A percentile compares a stretch with the other conserved stretches of the same genome.
Evolutionary conservation across 2,329 filamentous ascomycete genomes (phyloP).

Genomic region (Colletotrichum cereale): DNA sequence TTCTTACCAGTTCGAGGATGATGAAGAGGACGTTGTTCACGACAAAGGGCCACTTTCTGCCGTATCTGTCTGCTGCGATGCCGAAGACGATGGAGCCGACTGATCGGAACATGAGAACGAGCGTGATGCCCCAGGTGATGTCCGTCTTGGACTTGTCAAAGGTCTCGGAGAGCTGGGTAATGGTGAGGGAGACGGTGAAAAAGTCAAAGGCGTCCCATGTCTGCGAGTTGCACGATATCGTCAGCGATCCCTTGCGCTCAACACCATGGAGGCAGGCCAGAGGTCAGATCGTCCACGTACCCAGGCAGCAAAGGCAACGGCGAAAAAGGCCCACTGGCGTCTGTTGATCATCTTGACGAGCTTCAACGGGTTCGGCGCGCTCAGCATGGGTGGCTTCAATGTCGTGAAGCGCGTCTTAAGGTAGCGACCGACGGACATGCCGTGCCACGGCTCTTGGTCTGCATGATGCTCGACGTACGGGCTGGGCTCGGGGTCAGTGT

Average conservation of each 20-base stretch:
- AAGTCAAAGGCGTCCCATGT: constrained; percentile 76
- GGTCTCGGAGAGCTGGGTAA: constrained; percentile 63
- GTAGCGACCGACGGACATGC: constrained; percentile 63
- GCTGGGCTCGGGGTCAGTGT: constrained; percentile 4
- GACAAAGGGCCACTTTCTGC: constrained; percentile 79
- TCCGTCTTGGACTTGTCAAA: constrained; percentile 68
- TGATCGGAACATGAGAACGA: constrained; percentile 72
- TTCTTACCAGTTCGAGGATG: constrained; percentile 74
- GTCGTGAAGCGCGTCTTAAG: constrained; percentile 64
- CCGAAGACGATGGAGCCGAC: constrained; percentile 68
- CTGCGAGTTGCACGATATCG: constrained; percentile 49
- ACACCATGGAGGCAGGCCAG: background rate
- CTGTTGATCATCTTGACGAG: constrained; percentile 62
- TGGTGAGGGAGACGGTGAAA: constrained; percentile 72
- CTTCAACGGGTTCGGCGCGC: constrained; percentile 65
- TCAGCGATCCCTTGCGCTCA: background rate
- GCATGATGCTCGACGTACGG: constrained; percentile 14
- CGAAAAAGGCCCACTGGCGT: constrained; percentile 68
- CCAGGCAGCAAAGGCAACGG: constrained; percentile 68
- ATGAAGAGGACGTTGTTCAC: constrained; percentile 81
- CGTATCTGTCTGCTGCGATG: constrained; percentile 67
- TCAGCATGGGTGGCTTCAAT: constrained; percentile 69
- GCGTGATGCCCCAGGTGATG: constrained; percentile 74
- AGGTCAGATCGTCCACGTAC: constrained; percentile 49
- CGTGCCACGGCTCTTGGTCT: constrained; percentile 59